These are phyloP conservation scores for Fusarium pseudograminearum DNA, from an alignment of 2,329 filamentous ascomycete genomes.

Conservation along the genomic window DNA sequence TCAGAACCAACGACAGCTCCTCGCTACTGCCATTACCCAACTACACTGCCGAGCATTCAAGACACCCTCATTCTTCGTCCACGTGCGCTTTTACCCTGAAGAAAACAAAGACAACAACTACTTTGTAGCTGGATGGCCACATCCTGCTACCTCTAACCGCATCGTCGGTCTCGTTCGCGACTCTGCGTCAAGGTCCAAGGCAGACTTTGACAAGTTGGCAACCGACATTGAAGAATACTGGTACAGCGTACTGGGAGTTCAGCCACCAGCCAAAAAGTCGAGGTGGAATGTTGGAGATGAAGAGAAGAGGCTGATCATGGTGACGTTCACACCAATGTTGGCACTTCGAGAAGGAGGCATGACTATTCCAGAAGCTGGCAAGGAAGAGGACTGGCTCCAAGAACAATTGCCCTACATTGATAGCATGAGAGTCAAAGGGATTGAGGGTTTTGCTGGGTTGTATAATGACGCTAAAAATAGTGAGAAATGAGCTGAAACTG, in stretches of 20 bases:
- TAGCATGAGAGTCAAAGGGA: constrained; percentile 23
- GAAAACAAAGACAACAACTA: constrained; percentile 6
- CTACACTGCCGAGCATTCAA: constrained; percentile 34
- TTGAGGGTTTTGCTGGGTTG: constrained; percentile 20
- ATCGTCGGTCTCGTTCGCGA: constrained; percentile 35
- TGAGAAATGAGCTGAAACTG: background rate
- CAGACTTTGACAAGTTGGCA: constrained; percentile 29
- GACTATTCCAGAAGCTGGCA: constrained; percentile 35
- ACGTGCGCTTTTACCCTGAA: constrained; percentile 31
- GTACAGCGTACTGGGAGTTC: constrained; percentile 9
- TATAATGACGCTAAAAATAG: background rate
- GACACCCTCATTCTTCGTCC: constrained; percentile 36
- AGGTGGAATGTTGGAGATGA: constrained; percentile 14
- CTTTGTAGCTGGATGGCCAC: constrained; percentile 29
- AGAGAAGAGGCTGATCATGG: constrained; percentile 19
- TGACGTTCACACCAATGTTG: constrained; percentile 33
- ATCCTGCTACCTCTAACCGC: constrained; percentile 19
- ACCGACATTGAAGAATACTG: constrained; percentile 27
- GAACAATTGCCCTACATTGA: constrained; percentile 27
- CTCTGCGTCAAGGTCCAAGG: constrained; percentile 17
- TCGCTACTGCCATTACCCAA: constrained; percentile 28
- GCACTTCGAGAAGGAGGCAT: constrained; percentile 37
- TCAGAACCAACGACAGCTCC: constrained; percentile 8
- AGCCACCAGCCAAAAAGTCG: background rate
- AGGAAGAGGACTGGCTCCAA: constrained; percentile 33